Evolutionary conservation across 2,329 filamentous ascomycete species (phyloP).

Genomic region (Pseudogymnoascus sp.): DNA sequence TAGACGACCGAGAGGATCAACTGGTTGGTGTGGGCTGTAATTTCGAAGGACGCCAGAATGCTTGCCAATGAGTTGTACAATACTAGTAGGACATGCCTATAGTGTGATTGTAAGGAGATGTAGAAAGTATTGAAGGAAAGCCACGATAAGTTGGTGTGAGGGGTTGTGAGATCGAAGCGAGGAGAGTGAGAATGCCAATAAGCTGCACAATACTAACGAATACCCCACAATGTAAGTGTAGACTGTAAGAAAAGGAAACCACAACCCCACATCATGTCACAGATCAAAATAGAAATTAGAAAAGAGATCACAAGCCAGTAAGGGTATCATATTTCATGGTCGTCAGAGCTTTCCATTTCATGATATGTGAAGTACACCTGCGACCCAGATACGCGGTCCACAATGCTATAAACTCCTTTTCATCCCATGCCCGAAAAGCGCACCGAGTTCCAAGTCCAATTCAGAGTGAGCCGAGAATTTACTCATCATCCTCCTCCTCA

Average conservation of each 20-base stretch:
- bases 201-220: background rate
- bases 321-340: slow-evolving; percentile 6
- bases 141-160: background rate
- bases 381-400: slow-evolving; percentile 1
- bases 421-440: slow-evolving; percentile 7
- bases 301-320: background rate
- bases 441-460: slow-evolving; percentile 7
- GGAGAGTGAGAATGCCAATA: too few species aligned
- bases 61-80: background rate
- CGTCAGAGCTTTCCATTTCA: slow-evolving; percentile 8
- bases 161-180: background rate
- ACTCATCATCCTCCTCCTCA: slow-evolving; percentile 55
- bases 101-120: background rate
- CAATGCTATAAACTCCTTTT: slow-evolving; percentile 8
- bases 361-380: slow-evolving; percentile 8
- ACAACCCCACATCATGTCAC: background rate
- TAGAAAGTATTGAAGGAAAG: background rate
- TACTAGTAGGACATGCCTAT: background rate
- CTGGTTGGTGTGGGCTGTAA: background rate
- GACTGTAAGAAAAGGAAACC: background rate
- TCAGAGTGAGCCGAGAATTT: slow-evolving; percentile 7
- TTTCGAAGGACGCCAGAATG: background rate
- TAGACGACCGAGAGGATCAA: background rate
- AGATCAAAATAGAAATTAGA: background rate
- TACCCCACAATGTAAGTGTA: background rate